These are phyloP conservation scores for Sisymbrium irio DNA, from an alignment of 345 rosid species.

Conservation along the genomic window DNA sequence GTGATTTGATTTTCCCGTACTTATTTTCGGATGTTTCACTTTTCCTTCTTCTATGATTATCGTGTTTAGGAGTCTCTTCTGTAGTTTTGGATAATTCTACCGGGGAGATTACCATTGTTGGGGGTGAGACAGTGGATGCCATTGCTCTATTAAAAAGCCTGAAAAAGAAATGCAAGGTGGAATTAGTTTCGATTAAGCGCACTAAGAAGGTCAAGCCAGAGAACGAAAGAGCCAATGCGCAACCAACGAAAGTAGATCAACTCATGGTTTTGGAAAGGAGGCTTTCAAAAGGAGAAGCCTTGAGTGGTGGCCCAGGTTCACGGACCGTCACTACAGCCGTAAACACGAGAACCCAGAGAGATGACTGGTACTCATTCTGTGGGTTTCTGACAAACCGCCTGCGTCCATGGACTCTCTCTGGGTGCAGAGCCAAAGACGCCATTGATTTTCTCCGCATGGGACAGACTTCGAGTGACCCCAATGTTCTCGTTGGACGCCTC, in stretches of 20 bases:
- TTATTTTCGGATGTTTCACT: too few species aligned
- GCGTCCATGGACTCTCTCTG: neutral
- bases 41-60: neutral
- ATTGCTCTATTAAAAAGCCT: too few species aligned
- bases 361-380: slow-evolving; percentile 64
- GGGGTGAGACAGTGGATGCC: too few species aligned
- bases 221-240: neutral
- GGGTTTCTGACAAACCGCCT: slow-evolving; percentile 35
- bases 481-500: neutral
- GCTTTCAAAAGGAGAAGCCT: neutral
- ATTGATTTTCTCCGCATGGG: slow-evolving; percentile 1
- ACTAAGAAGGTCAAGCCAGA: neutral
- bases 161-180: too few species aligned
- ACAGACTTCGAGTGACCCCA: neutral
- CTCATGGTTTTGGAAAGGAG: neutral
- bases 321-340: neutral
- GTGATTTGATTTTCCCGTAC: too few species aligned
- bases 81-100: too few species aligned
- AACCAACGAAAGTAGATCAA: neutral
- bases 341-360: slow-evolving; percentile 51
- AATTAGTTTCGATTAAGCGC: too few species aligned
- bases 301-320: neutral
- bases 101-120: too few species aligned
- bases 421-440: neutral
- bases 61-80: neutral